A percentile compares a stretch with the other conserved stretches of the same genome.
phyloP scores from a whole-genome alignment of 805 yeast species.

The Cyberlindnera nakhonratchasimensis region DNA sequence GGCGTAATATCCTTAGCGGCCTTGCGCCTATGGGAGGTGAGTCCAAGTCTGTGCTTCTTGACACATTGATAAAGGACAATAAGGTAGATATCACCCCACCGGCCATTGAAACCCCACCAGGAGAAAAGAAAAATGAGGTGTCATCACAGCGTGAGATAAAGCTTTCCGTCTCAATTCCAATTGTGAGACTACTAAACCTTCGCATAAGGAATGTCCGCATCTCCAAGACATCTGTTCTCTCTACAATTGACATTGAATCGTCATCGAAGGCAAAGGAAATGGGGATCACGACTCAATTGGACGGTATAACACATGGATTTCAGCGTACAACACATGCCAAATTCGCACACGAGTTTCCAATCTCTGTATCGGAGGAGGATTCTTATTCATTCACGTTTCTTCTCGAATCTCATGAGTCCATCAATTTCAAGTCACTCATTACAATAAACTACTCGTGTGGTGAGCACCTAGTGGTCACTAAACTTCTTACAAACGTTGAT shows the following conservation, averaged over 20 bases:
- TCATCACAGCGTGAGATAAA: constrained; percentile 2
- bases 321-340: constrained; percentile 24
- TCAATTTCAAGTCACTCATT: constrained; percentile 23
- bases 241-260: constrained; percentile 46
- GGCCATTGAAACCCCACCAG: background rate
- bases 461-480: constrained; percentile 22
- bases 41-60: constrained; percentile 13
- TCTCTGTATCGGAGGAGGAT: constrained; percentile 26
- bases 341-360: constrained; percentile 25
- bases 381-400: constrained; percentile 28
- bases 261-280: constrained; percentile 37
- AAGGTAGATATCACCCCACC: constrained; percentile 8
- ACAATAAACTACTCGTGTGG: constrained; percentile 30
- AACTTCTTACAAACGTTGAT: constrained; percentile 19
- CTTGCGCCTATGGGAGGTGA: constrained; percentile 10
- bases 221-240: constrained; percentile 44
- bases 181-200: constrained; percentile 40
- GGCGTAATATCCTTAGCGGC: constrained; percentile 23
- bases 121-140: background rate
- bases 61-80: constrained; percentile 18
- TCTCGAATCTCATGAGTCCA: constrained; percentile 20
- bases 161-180: constrained; percentile 22
- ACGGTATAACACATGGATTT: constrained; percentile 18
- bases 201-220: constrained; percentile 46
- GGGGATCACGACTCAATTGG: constrained; percentile 18